phyloP scores from a whole-genome alignment of 345 rosid genomes.

The Physaria fendleri region DNA sequence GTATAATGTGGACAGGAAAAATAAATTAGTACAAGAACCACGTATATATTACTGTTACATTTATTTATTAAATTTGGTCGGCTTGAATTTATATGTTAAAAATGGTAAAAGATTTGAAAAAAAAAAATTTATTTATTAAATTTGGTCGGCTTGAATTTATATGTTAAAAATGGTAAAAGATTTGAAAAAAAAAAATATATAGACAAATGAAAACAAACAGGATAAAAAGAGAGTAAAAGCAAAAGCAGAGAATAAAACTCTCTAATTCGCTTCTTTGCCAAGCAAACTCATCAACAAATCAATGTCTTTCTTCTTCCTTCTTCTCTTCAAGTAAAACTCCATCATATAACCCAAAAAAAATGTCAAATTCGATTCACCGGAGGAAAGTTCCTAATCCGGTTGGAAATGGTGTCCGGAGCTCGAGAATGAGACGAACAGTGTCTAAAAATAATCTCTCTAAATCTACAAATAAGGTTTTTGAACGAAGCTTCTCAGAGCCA shows the following conservation, averaged over 20 bases:
- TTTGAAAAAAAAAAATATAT: not conserved
- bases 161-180: not conserved
- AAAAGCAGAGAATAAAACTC: conserved; percentile 12
- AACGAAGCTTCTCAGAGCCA: conserved; percentile 68
- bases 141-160: conserved; percentile 14
- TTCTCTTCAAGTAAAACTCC: not conserved
- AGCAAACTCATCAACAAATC: conserved; percentile 26
- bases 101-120: not conserved
- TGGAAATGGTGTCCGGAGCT: conserved; percentile 26
- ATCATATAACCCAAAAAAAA: not conserved
- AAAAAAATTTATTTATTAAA: not conserved
- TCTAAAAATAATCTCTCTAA: conserved; percentile 29
- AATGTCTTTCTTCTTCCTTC: not conserved
- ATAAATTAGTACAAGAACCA: not conserved
- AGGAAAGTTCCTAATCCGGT: conserved; percentile 27
- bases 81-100: not conserved
- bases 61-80: conserved; percentile 3
- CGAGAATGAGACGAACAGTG: conserved; percentile 21
- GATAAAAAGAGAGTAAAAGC: not conserved
- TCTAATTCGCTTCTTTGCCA: conserved; percentile 23
- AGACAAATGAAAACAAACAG: not conserved
- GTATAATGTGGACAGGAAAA: not conserved
- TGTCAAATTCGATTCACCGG: conserved; percentile 12
- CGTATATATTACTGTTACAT: not conserved
- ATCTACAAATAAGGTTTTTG: conserved; percentile 26